Conservation (phyloP, 208 protist species). For the Crithidia thermophila region DNA sequence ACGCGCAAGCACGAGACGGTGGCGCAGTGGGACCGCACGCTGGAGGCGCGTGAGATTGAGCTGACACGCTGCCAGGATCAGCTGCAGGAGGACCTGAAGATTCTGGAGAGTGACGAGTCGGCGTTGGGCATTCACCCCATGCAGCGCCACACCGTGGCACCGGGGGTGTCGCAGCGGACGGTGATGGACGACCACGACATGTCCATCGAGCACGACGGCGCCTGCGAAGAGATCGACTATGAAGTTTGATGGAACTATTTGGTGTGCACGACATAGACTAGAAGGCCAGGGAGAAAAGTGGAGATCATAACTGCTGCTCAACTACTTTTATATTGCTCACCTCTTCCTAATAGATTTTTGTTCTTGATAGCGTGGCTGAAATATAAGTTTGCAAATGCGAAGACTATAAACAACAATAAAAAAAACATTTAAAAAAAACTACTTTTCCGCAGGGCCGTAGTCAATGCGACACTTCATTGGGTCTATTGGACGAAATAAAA, state of each 20-base stretch:
- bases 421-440: too few species aligned
- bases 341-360: too few species aligned
- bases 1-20: constrained; percentile 74
- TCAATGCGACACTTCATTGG: too few species aligned
- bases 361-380: too few species aligned
- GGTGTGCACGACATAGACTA: too few species aligned
- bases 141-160: constrained; percentile 32
- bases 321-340: too few species aligned
- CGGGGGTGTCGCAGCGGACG: constrained; percentile 72
- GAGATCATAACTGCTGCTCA: too few species aligned
- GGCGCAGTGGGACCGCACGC: constrained; percentile 63
- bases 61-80: constrained; percentile 67
- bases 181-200: constrained; percentile 92
- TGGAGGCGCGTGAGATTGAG: constrained; percentile 76
- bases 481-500: too few species aligned
- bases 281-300: too few species aligned
- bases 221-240: constrained; percentile 82
- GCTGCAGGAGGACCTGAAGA: constrained; percentile 60
- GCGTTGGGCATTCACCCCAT: constrained; percentile 53
- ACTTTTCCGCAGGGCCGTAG: too few species aligned
- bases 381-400: too few species aligned
- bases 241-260: constrained; percentile 52
- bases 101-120: constrained; percentile 64
- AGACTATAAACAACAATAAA: too few species aligned
- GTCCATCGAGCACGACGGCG: constrained; percentile 82